These are phyloP conservation scores for Pelargonium hybrid DNA, from an alignment of 441 rosid genomes.

Conservation along the genomic window DNA sequence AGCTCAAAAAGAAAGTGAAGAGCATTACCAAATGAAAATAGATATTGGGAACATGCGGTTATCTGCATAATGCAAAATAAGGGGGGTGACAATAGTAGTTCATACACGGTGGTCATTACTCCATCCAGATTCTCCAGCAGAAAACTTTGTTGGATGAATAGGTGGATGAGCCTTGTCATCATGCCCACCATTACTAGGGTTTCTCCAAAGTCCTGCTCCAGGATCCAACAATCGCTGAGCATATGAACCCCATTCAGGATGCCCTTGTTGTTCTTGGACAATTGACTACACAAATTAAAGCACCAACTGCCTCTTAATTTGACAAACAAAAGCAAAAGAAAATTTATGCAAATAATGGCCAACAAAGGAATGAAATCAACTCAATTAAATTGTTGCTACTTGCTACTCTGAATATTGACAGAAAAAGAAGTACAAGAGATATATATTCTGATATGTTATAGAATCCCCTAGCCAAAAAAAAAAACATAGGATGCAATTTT, in stretches of 20 bases:
- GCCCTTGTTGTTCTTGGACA: constrained; percentile 72
- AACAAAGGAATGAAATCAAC: constrained; percentile 1
- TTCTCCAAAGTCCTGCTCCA: constrained; percentile 75
- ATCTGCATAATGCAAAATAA: neutral
- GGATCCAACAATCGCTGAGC: constrained; percentile 69
- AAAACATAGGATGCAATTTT: neutral
- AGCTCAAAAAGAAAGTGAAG: constrained; percentile 12
- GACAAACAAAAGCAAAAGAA: neutral
- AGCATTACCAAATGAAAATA: constrained; percentile 11
- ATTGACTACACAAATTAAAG: constrained; percentile 42
- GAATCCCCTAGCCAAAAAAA: neutral
- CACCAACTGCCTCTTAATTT: constrained; percentile 17
- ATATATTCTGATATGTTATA: neutral
- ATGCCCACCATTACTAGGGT: constrained; percentile 85
- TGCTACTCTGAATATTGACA: neutral
- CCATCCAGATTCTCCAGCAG: constrained; percentile 73
- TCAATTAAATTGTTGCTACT: neutral
- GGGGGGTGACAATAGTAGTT: constrained; percentile 4
- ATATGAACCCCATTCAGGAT: constrained; percentile 86
- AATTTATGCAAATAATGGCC: neutral
- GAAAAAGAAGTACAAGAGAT: neutral
- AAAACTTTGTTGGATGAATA: constrained; percentile 90
- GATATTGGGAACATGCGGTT: neutral
- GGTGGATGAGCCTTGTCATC: constrained; percentile 99
- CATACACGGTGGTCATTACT: constrained; percentile 82